phyloP scores from a whole-genome alignment of 164 flowering plant species.

The Cinnamomum chago region DNA sequence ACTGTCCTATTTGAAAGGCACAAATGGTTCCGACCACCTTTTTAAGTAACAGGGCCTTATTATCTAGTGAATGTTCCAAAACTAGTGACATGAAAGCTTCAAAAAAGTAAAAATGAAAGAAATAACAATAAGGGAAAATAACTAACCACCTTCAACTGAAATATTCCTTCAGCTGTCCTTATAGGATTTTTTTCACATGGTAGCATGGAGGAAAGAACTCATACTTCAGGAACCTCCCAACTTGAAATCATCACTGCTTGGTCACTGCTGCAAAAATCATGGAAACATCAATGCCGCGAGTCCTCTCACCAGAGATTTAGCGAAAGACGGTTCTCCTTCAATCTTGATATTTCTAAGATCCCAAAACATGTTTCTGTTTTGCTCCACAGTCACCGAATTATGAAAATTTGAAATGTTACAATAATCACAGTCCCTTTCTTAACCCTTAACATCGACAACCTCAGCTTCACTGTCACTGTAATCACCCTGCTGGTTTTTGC shows the following conservation, averaged over 20 bases:
- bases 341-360: not conserved
- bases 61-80: no score
- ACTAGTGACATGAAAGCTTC: no score
- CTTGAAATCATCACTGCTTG: not conserved
- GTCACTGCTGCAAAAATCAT: constrained; percentile 9
- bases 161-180: no score
- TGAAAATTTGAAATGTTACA: not conserved
- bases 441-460: constrained; percentile 43
- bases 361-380: not conserved
- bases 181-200: no score
- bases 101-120: no score
- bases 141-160: no score
- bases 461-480: constrained; percentile 74
- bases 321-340: not conserved
- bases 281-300: not conserved
- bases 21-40: no score
- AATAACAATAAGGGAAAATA: no score
- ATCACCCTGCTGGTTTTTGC: constrained; percentile 64
- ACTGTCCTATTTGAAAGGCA: no score
- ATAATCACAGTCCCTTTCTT: constrained; percentile 7
- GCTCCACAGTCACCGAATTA: not conserved
- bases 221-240: not conserved
- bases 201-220: no score
- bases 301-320: not conserved
- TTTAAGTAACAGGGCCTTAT: no score